These are phyloP conservation scores for Trichoderma aggressivum DNA, from an alignment of 2,329 filamentous ascomycete genomes.

Conservation along the genomic window DNA sequence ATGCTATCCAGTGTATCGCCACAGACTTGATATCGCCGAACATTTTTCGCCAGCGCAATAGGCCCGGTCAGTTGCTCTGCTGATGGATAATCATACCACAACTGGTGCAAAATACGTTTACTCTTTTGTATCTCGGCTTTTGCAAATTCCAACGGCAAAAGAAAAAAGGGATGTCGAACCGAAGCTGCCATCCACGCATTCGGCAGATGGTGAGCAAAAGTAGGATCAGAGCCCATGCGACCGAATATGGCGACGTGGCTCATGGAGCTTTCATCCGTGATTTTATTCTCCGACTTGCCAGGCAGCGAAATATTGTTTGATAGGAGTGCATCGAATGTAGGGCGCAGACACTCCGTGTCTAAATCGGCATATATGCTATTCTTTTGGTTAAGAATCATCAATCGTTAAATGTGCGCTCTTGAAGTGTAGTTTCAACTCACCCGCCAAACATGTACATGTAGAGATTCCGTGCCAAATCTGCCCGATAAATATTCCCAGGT, in stretches of 20 bases:
- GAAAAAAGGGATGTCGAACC: background rate
- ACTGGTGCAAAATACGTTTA: background rate
- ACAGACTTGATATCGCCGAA: background rate
- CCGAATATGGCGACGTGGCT: background rate
- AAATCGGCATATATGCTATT: background rate
- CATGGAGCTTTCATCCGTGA: background rate
- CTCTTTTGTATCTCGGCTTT: background rate
- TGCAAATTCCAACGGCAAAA: background rate
- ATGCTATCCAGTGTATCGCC: background rate
- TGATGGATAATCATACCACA: background rate
- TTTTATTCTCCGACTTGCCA: background rate
- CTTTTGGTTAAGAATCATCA: background rate
- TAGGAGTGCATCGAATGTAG: background rate
- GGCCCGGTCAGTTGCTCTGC: background rate
- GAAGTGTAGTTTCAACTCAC: slow-evolving; percentile 23
- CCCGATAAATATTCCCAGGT: slow-evolving; percentile 32
- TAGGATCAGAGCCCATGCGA: background rate
- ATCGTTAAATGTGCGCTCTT: slow-evolving; percentile 17
- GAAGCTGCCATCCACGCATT: background rate
- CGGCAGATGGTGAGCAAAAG: background rate
- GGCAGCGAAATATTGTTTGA: background rate
- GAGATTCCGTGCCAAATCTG: slow-evolving; percentile 32
- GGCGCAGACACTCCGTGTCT: background rate
- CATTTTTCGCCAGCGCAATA: background rate
- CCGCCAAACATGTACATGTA: slow-evolving; percentile 38